Evolutionary conservation across 2,329 filamentous ascomycete genomes (phyloP).

Genomic region (Epicoccum sorghinum): DNA sequence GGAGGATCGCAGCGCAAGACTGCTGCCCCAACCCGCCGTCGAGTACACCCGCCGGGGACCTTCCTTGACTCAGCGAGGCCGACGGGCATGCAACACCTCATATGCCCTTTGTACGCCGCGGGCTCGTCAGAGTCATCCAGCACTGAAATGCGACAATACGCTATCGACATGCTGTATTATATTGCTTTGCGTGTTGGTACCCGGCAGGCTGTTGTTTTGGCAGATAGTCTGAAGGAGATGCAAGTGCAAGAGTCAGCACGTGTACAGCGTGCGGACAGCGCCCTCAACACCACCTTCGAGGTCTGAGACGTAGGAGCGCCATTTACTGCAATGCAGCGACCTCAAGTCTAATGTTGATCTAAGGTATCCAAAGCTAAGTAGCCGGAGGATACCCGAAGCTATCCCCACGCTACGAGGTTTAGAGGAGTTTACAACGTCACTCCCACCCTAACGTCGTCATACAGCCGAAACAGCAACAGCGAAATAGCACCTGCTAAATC

Average conservation of each 20-base stretch:
- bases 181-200: constrained; percentile 33
- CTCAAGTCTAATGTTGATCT: too few relatives aligned
- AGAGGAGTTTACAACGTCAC: background rate
- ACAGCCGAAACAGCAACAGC: background rate
- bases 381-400: background rate
- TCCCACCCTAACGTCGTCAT: background rate
- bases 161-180: constrained; percentile 29
- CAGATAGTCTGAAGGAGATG: constrained; percentile 6
- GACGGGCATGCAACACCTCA: constrained; percentile 34
- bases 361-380: background rate
- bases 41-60: constrained; percentile 29
- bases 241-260: background rate
- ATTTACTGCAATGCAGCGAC: too few relatives aligned
- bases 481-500: background rate
- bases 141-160: constrained; percentile 27
- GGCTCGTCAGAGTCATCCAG: constrained; percentile 22
- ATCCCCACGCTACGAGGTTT: background rate
- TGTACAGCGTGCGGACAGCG: too few relatives aligned
- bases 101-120: constrained; percentile 35
- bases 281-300: too few relatives aligned
- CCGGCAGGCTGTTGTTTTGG: constrained; percentile 26
- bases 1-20: background rate
- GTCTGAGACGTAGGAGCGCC: too few relatives aligned
- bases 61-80: constrained; percentile 27
- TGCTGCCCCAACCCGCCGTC: constrained; percentile 1